phyloP scores from a whole-genome alignment of 495 filamentous ascomycete species.

The Hyaloscypha finlandica region DNA sequence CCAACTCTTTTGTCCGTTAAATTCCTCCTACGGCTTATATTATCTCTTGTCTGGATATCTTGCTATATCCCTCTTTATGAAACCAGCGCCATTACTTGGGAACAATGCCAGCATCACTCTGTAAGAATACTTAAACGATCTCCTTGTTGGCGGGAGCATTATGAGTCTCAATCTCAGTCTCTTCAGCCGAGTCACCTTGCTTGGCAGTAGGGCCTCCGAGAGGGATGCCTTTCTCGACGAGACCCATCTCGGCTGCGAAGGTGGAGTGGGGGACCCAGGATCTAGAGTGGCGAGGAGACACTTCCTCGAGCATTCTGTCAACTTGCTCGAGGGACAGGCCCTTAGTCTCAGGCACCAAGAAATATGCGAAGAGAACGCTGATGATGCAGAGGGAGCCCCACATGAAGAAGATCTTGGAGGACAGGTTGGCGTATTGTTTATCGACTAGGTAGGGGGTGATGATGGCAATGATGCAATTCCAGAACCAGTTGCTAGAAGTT shows the following conservation, averaged over 20 bases:
- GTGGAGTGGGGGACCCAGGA: constrained; percentile 73
- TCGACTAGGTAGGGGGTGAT: constrained; percentile 35
- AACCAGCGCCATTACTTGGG: not conserved
- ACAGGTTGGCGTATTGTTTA: constrained; percentile 53
- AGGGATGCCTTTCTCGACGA: constrained; percentile 34
- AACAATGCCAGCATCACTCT: constrained; percentile 6
- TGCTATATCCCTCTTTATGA: constrained; percentile 8
- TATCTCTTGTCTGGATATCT: constrained; percentile 5
- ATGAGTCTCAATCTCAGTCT: constrained; percentile 17
- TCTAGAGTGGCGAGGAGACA: constrained; percentile 66
- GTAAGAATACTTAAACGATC: constrained; percentile 15
- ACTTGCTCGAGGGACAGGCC: constrained; percentile 86
- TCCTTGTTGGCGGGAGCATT: constrained; percentile 3
- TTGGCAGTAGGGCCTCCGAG: not conserved
- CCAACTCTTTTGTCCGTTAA: not conserved
- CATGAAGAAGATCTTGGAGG: constrained; percentile 76
- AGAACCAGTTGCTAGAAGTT: constrained; percentile 86
- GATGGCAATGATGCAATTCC: constrained; percentile 54
- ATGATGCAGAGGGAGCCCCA: constrained; percentile 71
- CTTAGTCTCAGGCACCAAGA: constrained; percentile 85
- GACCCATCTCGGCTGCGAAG: constrained; percentile 62
- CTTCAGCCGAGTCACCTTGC: constrained; percentile 13
- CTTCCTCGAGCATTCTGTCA: constrained; percentile 87
- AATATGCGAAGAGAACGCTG: constrained; percentile 72
- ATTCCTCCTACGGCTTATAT: not conserved